Base-by-base conservation (phyloP, 441 rosid genomes). In the Geranium incanum region DNA sequence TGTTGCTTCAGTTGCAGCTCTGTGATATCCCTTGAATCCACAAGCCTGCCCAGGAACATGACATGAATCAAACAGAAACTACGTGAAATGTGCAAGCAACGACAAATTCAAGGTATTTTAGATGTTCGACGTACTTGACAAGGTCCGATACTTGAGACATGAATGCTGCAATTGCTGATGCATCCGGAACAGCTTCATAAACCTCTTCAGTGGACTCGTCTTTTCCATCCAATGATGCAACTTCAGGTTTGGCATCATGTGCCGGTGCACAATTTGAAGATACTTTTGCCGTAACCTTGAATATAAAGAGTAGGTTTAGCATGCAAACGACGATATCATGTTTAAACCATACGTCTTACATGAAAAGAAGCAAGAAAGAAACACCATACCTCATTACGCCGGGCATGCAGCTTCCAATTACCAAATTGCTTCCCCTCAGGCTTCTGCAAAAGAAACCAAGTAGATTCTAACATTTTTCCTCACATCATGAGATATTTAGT, bases 81-180 rank as follows among this genome's bases (percentile, higher is more conserved):
- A 28, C 33, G 33, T 2, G 33, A 28, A 28, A 28, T 28, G 33
- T 28, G 33, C 33, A 2, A 28, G 33, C 3, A 28, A 21, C 21
- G 21, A 21, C 21, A 21, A 21, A 21, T 21, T 21, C 33, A 28
- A 1, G 33, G 33, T 28, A 28, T 28, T 28, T 28, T 28, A 2
- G 33, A 28, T 71, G 48, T 70, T 69, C 70, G 39, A 72, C 96
- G 74, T 84, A 91, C 98, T 89, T 91, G 75, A 91, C 84, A 70
- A 89, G 95, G 75, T 91, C 86, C 0, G 96, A 87, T n/a, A 89
- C 97, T 81, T 87, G 92, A 52, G 86, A n/a, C 90, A 93, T 88
- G 79, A 93, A 93, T 45, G 84, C 89, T 11, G 86, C 79, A 70
- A 91, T 79, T 7, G 85, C 68, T 4, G 85, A 71, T 36, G 82